These are phyloP conservation scores for Kodamaea arcana DNA, from an alignment of 1,139 yeast species.

Conservation along the genomic window DNA sequence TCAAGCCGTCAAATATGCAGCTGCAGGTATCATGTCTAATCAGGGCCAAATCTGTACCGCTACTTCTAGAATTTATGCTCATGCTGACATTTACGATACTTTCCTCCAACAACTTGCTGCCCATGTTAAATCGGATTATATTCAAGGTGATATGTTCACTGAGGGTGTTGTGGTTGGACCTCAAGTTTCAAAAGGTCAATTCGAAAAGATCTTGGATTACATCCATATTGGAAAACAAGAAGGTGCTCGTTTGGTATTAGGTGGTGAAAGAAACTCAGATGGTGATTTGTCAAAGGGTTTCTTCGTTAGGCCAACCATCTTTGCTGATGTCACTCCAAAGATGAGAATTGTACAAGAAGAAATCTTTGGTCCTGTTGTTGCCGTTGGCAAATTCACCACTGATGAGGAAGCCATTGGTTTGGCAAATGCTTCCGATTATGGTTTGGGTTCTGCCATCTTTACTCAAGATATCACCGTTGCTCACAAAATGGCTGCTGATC, in stretches of 20 bases:
- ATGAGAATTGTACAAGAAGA: constrained; percentile 57
- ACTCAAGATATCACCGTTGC: constrained; percentile 31
- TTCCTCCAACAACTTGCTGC: constrained; percentile 45
- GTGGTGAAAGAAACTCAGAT: constrained; percentile 40
- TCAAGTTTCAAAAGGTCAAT: constrained; percentile 66
- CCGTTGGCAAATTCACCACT: constrained; percentile 46
- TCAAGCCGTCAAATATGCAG: constrained; percentile 81
- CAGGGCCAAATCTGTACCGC: constrained; percentile 52
- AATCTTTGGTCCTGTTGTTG: constrained; percentile 59
- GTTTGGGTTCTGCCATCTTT: constrained; percentile 43
- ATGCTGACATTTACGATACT: constrained; percentile 38
- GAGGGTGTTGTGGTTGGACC: constrained; percentile 69
- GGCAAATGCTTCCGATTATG: constrained; percentile 53
- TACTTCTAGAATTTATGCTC: constrained; percentile 44
- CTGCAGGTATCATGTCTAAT: constrained; percentile 77
- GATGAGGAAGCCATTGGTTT: constrained; percentile 50
- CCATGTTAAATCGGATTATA: constrained; percentile 38
- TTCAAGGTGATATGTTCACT: constrained; percentile 58
- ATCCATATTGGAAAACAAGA: constrained; percentile 52
- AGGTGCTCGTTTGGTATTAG: constrained; percentile 50
- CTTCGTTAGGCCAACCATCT: constrained; percentile 51
- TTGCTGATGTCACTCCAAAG: constrained; percentile 48
- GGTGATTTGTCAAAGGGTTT: constrained; percentile 41
- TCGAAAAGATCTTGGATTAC: constrained; percentile 52
- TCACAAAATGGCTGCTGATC: constrained; percentile 40